Evolutionary conservation across 1,139 yeast genomes (phyloP).

Genomic region (Fermentozyma sake): DNA sequence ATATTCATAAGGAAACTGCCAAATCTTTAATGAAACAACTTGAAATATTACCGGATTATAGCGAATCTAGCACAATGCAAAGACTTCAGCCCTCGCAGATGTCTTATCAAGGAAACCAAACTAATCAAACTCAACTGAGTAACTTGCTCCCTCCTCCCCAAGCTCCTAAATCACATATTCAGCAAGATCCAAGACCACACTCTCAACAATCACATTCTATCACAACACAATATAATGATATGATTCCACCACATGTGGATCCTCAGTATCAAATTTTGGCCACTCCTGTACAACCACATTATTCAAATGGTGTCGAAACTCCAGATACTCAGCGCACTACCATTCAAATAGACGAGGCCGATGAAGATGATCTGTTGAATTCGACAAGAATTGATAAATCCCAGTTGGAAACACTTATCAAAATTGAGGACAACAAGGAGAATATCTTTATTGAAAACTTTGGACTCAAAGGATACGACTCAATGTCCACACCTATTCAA

Average conservation of each 20-base stretch:
- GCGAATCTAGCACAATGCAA: background rate
- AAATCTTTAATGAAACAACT: constrained; percentile 26
- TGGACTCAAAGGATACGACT: constrained; percentile 19
- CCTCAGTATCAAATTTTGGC: constrained; percentile 18
- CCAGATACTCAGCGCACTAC: constrained; percentile 49
- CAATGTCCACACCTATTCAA: constrained; percentile 31
- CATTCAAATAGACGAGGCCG: constrained; percentile 39
- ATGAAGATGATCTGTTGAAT: constrained; percentile 22
- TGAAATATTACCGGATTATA: constrained; percentile 15
- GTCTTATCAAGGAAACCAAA: background rate
- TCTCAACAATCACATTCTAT: too few relatives aligned
- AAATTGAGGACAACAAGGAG: constrained; percentile 39
- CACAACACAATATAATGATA: too few relatives aligned
- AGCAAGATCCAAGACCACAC: background rate
- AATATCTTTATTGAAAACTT: constrained; percentile 33
- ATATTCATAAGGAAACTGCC: constrained; percentile 38
- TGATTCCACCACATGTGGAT: too few relatives aligned
- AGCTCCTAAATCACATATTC: background rate
- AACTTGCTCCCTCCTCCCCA: too few relatives aligned
- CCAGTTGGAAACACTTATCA: constrained; percentile 27
- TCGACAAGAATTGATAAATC: constrained; percentile 29
- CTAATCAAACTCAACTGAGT: too few relatives aligned
- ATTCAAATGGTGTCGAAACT: constrained; percentile 26
- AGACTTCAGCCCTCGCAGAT: constrained; percentile 8
- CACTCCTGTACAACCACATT: constrained; percentile 36